A percentile compares a stretch with the other conserved stretches of the same genome.
phyloP scores from a whole-genome alignment of 2,329 filamentous ascomycete species.

The Eutypa lata region DNA sequence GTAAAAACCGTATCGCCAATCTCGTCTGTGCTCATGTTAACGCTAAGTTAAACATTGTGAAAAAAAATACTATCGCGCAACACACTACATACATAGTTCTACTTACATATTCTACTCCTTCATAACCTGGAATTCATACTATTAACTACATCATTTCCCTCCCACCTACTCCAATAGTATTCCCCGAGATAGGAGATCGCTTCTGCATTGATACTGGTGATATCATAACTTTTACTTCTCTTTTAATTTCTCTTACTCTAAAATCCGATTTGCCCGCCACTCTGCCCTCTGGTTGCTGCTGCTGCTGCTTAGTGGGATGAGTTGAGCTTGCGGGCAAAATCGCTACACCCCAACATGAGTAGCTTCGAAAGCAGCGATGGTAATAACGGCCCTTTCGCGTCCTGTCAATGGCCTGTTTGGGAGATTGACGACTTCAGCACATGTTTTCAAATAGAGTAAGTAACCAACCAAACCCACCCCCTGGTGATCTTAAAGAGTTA shows the following conservation, averaged over 20 bases:
- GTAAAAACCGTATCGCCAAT: too few relatives aligned
- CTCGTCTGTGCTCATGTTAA: background rate
- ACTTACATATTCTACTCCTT: background rate
- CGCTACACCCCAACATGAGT: background rate
- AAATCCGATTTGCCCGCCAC: too few relatives aligned
- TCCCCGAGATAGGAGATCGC: background rate
- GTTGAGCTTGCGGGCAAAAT: background rate
- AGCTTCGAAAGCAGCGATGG: background rate
- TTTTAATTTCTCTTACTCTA: background rate
- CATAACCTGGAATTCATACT: background rate
- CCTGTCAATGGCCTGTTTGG: constrained; percentile 59
- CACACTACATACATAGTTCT: background rate
- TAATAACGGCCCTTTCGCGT: constrained; percentile 41
- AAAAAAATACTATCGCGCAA: background rate
- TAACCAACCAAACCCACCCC: too few relatives aligned
- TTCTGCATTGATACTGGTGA: background rate
- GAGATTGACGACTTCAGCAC: constrained; percentile 60
- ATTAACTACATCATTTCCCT: too few relatives aligned
- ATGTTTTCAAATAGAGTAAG: constrained; percentile 68
- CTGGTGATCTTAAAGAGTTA: constrained; percentile 1
- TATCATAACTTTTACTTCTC: background rate
- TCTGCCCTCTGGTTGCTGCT: background rate
- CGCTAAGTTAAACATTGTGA: background rate
- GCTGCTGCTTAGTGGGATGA: background rate
- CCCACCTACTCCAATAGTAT: background rate